Evolutionary conservation across 2,329 filamentous ascomycete species (phyloP).

Genomic region (Cytospora paraplurivora): DNA sequence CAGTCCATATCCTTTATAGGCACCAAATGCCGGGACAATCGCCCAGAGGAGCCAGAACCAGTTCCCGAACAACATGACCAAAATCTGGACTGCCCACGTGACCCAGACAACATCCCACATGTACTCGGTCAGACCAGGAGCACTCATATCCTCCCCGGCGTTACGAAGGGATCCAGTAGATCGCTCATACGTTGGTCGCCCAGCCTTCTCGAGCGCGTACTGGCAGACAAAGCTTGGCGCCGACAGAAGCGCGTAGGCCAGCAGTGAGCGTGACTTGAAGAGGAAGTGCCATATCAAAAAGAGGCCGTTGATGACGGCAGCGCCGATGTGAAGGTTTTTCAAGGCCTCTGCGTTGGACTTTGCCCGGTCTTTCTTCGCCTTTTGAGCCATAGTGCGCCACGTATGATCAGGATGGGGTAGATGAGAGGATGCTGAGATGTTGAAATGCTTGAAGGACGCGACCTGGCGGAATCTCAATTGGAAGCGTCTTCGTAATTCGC

Average conservation of each 20-base stretch:
- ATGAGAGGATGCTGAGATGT: conserved; percentile 5
- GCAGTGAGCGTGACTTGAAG: conserved; percentile 63
- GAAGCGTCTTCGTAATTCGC: no score
- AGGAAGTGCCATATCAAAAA: conserved; percentile 75
- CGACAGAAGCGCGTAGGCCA: conserved; percentile 72
- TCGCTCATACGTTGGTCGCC: conserved; percentile 73
- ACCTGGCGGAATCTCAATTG: no score
- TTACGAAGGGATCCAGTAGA: conserved; percentile 67
- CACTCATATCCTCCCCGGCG: conserved; percentile 84
- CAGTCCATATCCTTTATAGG: conserved; percentile 56
- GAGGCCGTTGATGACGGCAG: conserved; percentile 68
- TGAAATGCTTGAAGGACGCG: no score
- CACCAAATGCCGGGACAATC: conserved; percentile 57
- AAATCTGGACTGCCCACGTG: conserved; percentile 76
- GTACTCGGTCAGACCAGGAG: conserved; percentile 89
- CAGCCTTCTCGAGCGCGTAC: conserved; percentile 81
- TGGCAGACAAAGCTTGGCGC: conserved; percentile 77
- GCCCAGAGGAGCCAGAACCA: conserved; percentile 65
- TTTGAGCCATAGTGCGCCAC: conserved; percentile 56
- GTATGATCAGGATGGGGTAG: not conserved
- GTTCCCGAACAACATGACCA: conserved; percentile 80
- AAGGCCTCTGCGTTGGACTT: conserved; percentile 77
- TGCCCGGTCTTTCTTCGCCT: conserved; percentile 67
- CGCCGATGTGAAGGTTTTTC: conserved; percentile 78
- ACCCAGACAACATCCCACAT: conserved; percentile 98